Evolutionary conservation across 768 basidiomycete genomes (phyloP), one percentile per base, ranked within the genome.

Genomic region (Pulveroboletus sp.): DNA sequence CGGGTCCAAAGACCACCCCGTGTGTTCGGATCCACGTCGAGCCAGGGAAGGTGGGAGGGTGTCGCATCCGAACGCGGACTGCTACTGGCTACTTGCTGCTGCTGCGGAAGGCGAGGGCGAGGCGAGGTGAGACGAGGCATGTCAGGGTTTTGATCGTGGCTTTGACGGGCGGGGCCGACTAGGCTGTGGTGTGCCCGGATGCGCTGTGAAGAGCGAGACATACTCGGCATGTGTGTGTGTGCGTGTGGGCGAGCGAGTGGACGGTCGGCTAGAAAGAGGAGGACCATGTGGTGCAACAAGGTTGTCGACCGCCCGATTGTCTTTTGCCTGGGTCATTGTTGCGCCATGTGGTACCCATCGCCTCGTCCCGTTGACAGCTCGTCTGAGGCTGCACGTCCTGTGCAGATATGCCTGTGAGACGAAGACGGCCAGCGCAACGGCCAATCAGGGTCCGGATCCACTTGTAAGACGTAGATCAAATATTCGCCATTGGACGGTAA

Each of bases 61-160:
- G n/a, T n/a, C n/a, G n/a, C n/a, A n/a, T n/a, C n/a, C n/a, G n/a
- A n/a, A n/a, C n/a, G n/a, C n/a, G n/a, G n/a, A n/a, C n/a, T n/a
- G n/a, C n/a, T n/a, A n/a, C n/a, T n/a, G n/a, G n/a, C n/a, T n/a
- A n/a, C n/a, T n/a, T n/a, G n/a, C 31, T 28, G 43, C 27, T 37
- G 26, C 27, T 50, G 43, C 30, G 44, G 33, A 37, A 10, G 36
- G 48, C n/a, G 45, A n/a, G n/a, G n/a, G n/a, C n/a, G n/a, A n/a
- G n/a, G n/a, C n/a, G n/a, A n/a, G n/a, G n/a, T n/a, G n/a, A n/a
- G n/a, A n/a, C n/a, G n/a, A 33, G 21, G 42, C 32, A 45, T 24
- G 27, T 52, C 32, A 58, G 52, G 50, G 39, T 45, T 39, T 39
- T 46, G 57, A 55, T 45, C 36, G 52, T 50, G 42, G 46, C 46